A percentile compares a stretch with the other conserved stretches of the same genome.
Conservation (phyloP, 345 rosid species). For the Geranium rotundifolium region DNA sequence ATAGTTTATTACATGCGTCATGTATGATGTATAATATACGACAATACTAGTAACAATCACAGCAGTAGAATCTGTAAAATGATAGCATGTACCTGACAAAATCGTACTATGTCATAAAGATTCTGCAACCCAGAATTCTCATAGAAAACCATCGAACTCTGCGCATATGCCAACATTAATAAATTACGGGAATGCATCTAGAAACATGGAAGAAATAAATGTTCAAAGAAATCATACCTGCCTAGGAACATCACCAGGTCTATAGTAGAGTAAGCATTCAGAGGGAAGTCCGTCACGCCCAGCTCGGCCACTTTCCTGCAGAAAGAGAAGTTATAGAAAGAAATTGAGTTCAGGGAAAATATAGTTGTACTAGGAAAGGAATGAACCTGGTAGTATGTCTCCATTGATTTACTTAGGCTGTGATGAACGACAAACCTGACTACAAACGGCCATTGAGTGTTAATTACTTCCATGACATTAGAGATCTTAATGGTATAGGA, state of each 20-base stretch:
- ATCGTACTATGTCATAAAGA: conserved; percentile 79
- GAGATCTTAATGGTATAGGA: background rate
- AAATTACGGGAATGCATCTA: no score
- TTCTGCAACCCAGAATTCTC: conserved; percentile 91
- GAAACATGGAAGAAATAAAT: background rate
- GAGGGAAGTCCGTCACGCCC: conserved; percentile 97
- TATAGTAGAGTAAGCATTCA: conserved; percentile 73
- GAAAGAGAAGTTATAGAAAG: conserved; percentile 15
- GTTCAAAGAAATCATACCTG: conserved; percentile 40
- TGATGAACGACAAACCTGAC: conserved; percentile 99
- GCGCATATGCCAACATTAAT: conserved; percentile 8
- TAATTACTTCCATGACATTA: background rate
- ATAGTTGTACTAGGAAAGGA: conserved; percentile 8
- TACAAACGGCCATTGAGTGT: conserved; percentile 16
- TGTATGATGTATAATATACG: background rate
- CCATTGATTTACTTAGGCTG: conserved; percentile 97
- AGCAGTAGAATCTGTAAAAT: background rate
- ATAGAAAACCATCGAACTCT: conserved; percentile 98
- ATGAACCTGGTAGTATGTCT: conserved; percentile 89
- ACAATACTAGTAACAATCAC: background rate
- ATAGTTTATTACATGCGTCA: no score
- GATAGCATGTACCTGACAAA: conserved; percentile 60
- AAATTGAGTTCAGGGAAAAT: conserved; percentile 2
- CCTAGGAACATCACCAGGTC: conserved; percentile 85
- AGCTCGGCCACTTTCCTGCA: conserved; percentile 95